Evolutionary conservation across 495 filamentous ascomycete genomes (phyloP).

Genomic region (Xeromyces bisporus): DNA sequence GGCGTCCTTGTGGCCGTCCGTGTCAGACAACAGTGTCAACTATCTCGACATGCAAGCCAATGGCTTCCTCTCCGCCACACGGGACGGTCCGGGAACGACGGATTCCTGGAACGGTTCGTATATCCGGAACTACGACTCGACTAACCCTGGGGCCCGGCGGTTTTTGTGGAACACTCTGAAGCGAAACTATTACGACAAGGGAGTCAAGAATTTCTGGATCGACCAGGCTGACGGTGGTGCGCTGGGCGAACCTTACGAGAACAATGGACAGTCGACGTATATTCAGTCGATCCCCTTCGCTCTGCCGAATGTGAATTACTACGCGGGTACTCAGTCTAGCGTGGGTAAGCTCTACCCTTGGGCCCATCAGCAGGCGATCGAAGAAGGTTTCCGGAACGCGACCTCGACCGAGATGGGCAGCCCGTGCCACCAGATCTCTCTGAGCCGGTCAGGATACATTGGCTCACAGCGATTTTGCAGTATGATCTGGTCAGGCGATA

Average conservation of each 20-base stretch:
- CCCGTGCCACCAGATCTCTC: slow-evolving; percentile 11
- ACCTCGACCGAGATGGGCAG: slow-evolving; percentile 6
- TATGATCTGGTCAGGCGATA: slow-evolving; percentile 19
- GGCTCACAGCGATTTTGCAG: slow-evolving; percentile 17
- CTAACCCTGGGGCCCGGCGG: slow-evolving; percentile 9
- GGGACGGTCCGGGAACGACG: slow-evolving; percentile 13
- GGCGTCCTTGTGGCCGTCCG: slow-evolving; percentile 19
- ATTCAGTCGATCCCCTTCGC: slow-evolving; percentile 13
- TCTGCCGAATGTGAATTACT: slow-evolving; percentile 13
- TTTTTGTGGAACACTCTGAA: slow-evolving; percentile 12
- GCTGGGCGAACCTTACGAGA: slow-evolving; percentile 16
- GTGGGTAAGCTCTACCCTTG: slow-evolving; percentile 17
- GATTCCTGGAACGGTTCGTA: slow-evolving; percentile 17
- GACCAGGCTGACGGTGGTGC: slow-evolving; percentile 18
- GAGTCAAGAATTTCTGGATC: slow-evolving; percentile 17
- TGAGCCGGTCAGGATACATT: slow-evolving; percentile 16
- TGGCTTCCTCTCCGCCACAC: slow-evolving; percentile 13
- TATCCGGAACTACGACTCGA: slow-evolving; percentile 18
- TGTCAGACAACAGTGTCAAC: slow-evolving; percentile 14
- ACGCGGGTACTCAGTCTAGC: slow-evolving; percentile 10
- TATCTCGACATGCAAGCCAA: slow-evolving; percentile 14
- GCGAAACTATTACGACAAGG: slow-evolving; percentile 14
- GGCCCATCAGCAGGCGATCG: slow-evolving; percentile 16
- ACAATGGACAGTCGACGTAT: slow-evolving; percentile 15
- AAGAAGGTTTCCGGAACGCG: slow-evolving; percentile 15